These are phyloP conservation scores for Tricholoma sp. DNA, from an alignment of 768 basidiomycete species.

Conservation along the genomic window DNA sequence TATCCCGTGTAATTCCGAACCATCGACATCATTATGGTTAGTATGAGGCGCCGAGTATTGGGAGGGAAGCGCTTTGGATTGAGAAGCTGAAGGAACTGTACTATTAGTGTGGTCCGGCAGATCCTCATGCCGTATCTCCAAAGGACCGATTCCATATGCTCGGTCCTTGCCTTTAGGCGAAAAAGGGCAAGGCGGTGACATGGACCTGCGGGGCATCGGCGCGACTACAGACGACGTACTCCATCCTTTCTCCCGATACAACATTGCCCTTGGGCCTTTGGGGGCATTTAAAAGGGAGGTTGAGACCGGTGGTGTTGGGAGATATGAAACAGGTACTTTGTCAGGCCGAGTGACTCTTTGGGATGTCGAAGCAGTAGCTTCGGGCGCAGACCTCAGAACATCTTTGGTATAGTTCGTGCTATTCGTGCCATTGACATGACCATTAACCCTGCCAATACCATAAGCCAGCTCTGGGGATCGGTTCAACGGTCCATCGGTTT, in stretches of 20 bases:
- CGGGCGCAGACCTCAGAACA: not conserved
- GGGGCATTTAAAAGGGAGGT: constrained; percentile 6
- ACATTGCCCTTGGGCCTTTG: constrained; percentile 18
- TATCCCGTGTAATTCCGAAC: constrained; percentile 2
- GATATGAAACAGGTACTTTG: not conserved
- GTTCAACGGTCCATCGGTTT: not conserved
- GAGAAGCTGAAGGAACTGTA: not conserved
- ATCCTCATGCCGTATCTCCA: not conserved
- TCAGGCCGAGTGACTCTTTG: not conserved
- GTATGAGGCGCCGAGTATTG: not conserved
- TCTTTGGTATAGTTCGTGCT: not conserved
- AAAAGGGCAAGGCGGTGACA: not conserved
- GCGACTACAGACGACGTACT: not conserved
- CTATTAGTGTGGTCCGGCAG: not conserved
- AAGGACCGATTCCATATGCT: not conserved
- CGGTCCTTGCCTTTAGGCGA: not conserved
- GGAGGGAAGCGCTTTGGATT: not conserved
- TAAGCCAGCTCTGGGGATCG: not conserved
- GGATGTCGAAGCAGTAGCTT: not conserved
- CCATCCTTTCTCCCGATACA: constrained; percentile 2
- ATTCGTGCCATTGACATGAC: not conserved
- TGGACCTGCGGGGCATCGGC: not conserved
- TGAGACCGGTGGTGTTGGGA: constrained; percentile 4
- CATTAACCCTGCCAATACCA: not conserved
- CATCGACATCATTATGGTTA: not conserved